Conservation (phyloP, 106 monocot genomes). For the Platanthera zijinensis region DNA sequence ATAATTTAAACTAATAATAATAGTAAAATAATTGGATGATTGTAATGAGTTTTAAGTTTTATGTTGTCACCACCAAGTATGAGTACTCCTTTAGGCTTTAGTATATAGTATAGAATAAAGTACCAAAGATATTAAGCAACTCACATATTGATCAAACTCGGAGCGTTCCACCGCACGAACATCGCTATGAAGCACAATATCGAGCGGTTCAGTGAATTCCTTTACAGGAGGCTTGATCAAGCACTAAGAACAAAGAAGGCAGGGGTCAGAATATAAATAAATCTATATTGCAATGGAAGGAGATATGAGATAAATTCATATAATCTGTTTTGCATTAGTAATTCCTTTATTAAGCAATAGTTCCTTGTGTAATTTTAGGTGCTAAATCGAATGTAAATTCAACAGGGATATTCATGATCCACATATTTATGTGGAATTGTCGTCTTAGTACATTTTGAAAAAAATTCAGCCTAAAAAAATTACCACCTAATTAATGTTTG, state of each 20-base stretch:
- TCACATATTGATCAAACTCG: conserved; percentile 77
- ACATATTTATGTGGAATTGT: too few species aligned
- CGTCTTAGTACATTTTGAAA: too few species aligned
- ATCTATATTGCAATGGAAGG: background rate
- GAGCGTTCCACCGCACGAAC: conserved; percentile 80
- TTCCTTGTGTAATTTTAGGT: background rate
- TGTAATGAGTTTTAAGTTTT: background rate
- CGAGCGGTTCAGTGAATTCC: conserved; percentile 75
- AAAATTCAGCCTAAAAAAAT: too few species aligned
- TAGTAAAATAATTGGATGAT: too few species aligned
- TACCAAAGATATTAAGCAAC: conserved; percentile 4
- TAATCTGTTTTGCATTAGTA: background rate
- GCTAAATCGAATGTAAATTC: too few species aligned
- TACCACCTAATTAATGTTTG: too few species aligned
- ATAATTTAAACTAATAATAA: background rate
- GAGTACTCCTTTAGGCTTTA: too few species aligned
- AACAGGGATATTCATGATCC: too few species aligned
- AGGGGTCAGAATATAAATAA: background rate
- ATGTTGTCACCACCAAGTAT: background rate
- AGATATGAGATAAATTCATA: background rate
- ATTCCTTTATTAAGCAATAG: background rate
- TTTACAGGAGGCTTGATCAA: conserved; percentile 79
- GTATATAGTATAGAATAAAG: background rate
- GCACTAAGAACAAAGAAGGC: conserved; percentile 26
- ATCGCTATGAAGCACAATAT: conserved; percentile 82